Conservation (phyloP, 768 basidiomycete genomes). For the Glaciozyma martinii region DNA sequence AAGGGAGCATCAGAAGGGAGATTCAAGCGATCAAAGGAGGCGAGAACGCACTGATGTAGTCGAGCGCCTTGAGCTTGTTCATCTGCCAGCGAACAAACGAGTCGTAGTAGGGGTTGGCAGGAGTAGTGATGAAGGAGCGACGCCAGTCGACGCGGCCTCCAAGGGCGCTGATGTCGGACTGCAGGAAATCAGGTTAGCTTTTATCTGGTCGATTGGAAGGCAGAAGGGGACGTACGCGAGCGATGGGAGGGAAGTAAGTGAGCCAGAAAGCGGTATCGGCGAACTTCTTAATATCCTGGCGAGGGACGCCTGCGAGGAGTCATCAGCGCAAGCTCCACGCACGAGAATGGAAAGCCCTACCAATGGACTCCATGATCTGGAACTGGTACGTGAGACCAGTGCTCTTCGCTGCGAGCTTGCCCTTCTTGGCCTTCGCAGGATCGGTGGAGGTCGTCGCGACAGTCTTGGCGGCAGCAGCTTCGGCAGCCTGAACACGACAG, state of each 20-base stretch:
- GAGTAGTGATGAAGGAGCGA: slow-evolving; percentile 84
- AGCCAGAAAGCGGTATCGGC: slow-evolving; percentile 93
- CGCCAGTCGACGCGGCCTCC: slow-evolving; percentile 99
- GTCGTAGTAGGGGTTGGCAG: slow-evolving; percentile 95
- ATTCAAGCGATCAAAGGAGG: neutral
- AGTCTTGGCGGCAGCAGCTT: slow-evolving; percentile 39
- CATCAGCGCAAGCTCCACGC: no score
- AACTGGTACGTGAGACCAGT: slow-evolving; percentile 94
- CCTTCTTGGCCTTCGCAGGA: slow-evolving; percentile 79
- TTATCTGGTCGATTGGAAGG: neutral
- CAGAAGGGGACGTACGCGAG: slow-evolving; percentile 50
- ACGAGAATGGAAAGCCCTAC: neutral
- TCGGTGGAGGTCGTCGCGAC: slow-evolving; percentile 40
- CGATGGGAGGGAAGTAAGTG: slow-evolving; percentile 90
- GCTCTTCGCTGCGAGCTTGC: slow-evolving; percentile 83
- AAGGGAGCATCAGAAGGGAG: neutral
- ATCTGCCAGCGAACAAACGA: slow-evolving; percentile 96
- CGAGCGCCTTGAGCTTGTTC: slow-evolving; percentile 75
- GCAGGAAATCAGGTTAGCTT: neutral
- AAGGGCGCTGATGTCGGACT: slow-evolving; percentile 69
- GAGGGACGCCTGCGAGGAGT: slow-evolving; percentile 54
- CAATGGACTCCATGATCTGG: slow-evolving; percentile 92
- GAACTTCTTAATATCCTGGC: slow-evolving; percentile 85
- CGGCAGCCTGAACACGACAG: slow-evolving; percentile 36
- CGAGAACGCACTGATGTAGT: slow-evolving; percentile 58